These are phyloP conservation scores for Saccharum spontaneum DNA, from an alignment of 176 grass and related monocot genomes.

Conservation along the genomic window DNA sequence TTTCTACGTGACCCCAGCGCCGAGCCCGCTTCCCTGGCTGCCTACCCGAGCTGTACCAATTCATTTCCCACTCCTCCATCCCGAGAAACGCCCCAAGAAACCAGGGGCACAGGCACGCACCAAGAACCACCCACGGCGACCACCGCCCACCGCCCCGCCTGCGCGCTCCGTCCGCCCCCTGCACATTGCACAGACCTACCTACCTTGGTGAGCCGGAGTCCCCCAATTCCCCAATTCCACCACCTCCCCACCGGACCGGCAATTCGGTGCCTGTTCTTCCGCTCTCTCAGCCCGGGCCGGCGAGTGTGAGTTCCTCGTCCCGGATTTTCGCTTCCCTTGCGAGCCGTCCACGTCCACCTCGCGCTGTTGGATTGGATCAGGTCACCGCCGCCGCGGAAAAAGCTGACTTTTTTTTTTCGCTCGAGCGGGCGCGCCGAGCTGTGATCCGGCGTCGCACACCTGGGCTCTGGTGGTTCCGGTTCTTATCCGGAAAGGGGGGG, in stretches of 20 bases:
- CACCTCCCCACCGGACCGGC: constrained; percentile 11
- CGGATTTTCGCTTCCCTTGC: constrained; percentile 18
- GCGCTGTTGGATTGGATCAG: neutral
- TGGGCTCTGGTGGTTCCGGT: constrained; percentile 44
- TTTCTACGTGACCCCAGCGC: constrained; percentile 8
- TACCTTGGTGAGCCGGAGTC: neutral
- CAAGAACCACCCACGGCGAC: constrained; percentile 42
- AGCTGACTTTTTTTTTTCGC: neutral
- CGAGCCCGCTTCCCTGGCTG: neutral
- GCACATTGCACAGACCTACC: constrained; percentile 10
- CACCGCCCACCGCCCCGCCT: neutral
- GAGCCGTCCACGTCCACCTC: neutral
- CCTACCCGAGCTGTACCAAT: neutral
- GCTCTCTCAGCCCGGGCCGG: neutral
- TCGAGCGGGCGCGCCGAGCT: neutral
- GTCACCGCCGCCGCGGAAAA: constrained; percentile 36
- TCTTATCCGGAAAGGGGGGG: constrained; percentile 54
- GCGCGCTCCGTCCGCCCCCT: neutral
- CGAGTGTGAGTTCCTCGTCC: constrained; percentile 7
- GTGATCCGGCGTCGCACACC: constrained; percentile 48
- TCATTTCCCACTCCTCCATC: constrained; percentile 11
- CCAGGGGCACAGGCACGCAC: constrained; percentile 4
- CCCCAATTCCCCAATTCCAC: neutral
- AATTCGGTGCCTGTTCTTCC: neutral
- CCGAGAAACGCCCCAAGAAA: constrained; percentile 34